Conservation (phyloP, 2,329 filamentous ascomycete species). For the Neocucurbitaria cava region DNA sequence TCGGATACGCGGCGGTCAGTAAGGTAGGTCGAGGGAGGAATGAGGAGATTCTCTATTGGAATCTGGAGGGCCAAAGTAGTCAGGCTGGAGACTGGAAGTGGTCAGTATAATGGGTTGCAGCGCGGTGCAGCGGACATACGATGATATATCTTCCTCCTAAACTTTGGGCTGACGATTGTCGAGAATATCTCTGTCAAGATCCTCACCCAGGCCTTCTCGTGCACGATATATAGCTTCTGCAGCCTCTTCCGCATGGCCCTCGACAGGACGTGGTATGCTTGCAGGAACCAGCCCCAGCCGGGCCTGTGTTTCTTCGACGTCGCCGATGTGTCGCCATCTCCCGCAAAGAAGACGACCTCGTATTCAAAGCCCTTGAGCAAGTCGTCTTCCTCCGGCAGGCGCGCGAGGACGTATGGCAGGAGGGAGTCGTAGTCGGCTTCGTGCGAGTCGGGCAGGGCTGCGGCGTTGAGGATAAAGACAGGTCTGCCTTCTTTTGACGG, state of each 20-base stretch:
- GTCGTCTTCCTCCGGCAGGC: constrained; percentile 63
- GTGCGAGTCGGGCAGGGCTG: constrained; percentile 62
- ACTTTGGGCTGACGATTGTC: constrained; percentile 64
- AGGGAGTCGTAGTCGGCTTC: constrained; percentile 63
- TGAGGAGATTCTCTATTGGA: constrained; percentile 60
- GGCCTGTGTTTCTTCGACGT: constrained; percentile 58
- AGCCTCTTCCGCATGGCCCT: constrained; percentile 63
- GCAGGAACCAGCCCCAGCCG: constrained; percentile 64
- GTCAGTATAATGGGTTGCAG: constrained; percentile 15
- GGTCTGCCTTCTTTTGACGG: constrained; percentile 58
- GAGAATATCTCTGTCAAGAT: constrained; percentile 64
- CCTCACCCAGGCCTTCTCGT: constrained; percentile 64
- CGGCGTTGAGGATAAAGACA: constrained; percentile 62
- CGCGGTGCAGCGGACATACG: constrained; percentile 39
- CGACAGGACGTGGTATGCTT: constrained; percentile 63
- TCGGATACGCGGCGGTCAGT: constrained; percentile 59
- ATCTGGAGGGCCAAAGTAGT: constrained; percentile 58
- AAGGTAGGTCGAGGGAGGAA: constrained; percentile 62
- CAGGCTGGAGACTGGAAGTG: constrained; percentile 54
- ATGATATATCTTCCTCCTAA: constrained; percentile 64
- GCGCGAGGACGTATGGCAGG: constrained; percentile 62
- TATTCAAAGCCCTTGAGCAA: constrained; percentile 61
- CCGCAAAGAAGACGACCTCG: constrained; percentile 65
- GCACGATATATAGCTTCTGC: constrained; percentile 64
- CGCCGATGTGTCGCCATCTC: constrained; percentile 56